A percentile compares a stretch with the other conserved stretches of the same genome.
Conservation (phyloP, 768 basidiomycete genomes). For the Tylopilus sp. region DNA sequence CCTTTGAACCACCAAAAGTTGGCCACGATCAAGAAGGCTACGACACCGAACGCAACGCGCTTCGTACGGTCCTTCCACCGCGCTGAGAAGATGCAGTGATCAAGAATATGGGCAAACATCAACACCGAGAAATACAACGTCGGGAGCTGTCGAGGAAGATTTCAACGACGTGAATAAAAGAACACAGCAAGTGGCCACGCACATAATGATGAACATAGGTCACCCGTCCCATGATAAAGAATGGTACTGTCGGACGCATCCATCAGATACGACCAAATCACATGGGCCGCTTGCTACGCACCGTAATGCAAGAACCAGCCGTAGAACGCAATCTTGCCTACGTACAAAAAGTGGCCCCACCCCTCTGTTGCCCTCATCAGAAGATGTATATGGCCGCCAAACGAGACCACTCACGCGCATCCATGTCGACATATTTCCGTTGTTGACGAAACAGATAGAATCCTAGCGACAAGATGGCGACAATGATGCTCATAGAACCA, state of each 20-base stretch:
- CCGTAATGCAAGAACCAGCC: slow-evolving; percentile 68
- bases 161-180: not conserved
- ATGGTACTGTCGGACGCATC: slow-evolving; percentile 61
- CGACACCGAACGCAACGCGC: slow-evolving; percentile 63
- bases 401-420: slow-evolving; percentile 54
- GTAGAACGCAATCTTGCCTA: slow-evolving; percentile 84
- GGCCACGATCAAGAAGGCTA: slow-evolving; percentile 56
- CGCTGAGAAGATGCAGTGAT: slow-evolving; percentile 89
- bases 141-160: slow-evolving; percentile 57
- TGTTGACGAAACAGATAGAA: slow-evolving; percentile 81
- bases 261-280: not conserved
- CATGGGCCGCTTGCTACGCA: not conserved
- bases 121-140: slow-evolving; percentile 96
- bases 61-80: slow-evolving; percentile 64
- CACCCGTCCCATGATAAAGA: slow-evolving; percentile 96
- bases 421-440: slow-evolving; percentile 90
- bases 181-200: no score
- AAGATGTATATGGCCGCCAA: not conserved
- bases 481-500: slow-evolving; percentile 60
- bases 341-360: slow-evolving; percentile 79
- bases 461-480: slow-evolving; percentile 48
- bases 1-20: slow-evolving; percentile 96
- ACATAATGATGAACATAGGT: slow-evolving; percentile 98
- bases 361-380: slow-evolving; percentile 48
- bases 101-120: slow-evolving; percentile 85